These are phyloP conservation scores for Euptelea pleiosperma DNA, from an alignment of 164 flowering plant genomes.

Conservation along the genomic window DNA sequence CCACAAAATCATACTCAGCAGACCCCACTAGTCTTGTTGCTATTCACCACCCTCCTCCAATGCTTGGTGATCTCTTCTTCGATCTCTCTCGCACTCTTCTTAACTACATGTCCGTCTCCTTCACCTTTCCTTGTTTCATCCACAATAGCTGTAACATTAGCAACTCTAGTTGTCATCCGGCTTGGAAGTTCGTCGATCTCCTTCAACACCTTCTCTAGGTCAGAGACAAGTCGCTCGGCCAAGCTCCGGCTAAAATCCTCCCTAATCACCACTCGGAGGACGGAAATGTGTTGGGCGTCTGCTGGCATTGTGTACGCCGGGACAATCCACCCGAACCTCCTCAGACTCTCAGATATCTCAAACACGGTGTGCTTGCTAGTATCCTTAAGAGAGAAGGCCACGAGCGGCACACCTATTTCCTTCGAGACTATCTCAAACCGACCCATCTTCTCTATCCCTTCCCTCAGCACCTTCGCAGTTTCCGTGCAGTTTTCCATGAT, in stretches of 20 bases:
- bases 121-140: constrained; percentile 7
- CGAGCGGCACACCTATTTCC: constrained; percentile 31
- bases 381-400: constrained; percentile 35
- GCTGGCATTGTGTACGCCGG: constrained; percentile 40
- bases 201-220: constrained; percentile 26
- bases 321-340: constrained; percentile 37
- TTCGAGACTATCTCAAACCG: constrained; percentile 29
- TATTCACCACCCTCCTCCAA: constrained; percentile 39
- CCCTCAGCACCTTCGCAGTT: constrained; percentile 19
- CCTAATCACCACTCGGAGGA: constrained; percentile 31
- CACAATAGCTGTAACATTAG: constrained; percentile 21
- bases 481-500: constrained; percentile 36
- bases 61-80: constrained; percentile 24
- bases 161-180: constrained; percentile 14
- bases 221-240: constrained; percentile 27
- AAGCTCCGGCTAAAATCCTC: constrained; percentile 29
- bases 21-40: constrained; percentile 29
- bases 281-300: constrained; percentile 27
- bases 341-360: constrained; percentile 24
- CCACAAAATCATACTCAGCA: constrained; percentile 26
- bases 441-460: constrained; percentile 28
- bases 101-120: neutral
- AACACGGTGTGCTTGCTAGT: constrained; percentile 18
- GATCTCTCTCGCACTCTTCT: constrained; percentile 25
- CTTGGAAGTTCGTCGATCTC: constrained; percentile 26